Evolutionary conservation across 2,329 filamentous ascomycete species (phyloP).

Genomic region (Ophiostoma quercus): DNA sequence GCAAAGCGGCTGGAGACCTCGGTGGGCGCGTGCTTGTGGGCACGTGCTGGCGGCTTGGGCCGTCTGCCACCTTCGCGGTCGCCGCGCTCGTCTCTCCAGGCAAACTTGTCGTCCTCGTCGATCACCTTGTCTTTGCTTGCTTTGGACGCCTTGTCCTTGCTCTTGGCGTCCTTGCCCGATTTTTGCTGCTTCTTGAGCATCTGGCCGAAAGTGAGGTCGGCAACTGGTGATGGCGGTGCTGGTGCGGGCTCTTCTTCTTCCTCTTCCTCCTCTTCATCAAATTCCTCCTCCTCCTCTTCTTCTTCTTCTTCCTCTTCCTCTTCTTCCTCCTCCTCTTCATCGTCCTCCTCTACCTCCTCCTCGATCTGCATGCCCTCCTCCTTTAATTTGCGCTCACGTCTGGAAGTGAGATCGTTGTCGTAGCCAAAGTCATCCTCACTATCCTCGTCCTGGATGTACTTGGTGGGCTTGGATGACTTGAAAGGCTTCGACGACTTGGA

Average conservation of each 20-base stretch:
- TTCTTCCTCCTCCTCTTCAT: conserved; percentile 32
- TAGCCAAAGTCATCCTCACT: conserved; percentile 15
- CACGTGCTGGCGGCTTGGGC: conserved; percentile 32
- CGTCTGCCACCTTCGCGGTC: neutral
- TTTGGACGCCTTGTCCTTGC: conserved; percentile 13
- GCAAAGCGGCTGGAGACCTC: conserved; percentile 77
- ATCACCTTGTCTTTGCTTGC: neutral
- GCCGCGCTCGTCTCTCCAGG: neutral
- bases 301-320: conserved; percentile 32
- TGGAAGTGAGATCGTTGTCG: conserved; percentile 16
- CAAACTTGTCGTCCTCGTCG: neutral
- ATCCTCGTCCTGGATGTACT: conserved; percentile 15
- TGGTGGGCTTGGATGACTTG: conserved; percentile 28
- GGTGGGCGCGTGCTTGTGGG: conserved; percentile 81
- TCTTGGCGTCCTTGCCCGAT: conserved; percentile 11
- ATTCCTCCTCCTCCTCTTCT: conserved; percentile 37
- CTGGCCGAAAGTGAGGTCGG: conserved; percentile 24
- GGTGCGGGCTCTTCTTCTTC: conserved; percentile 20
- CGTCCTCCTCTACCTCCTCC: conserved; percentile 25
- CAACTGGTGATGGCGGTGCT: conserved; percentile 18
- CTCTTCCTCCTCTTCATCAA: conserved; percentile 14
- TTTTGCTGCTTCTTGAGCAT: conserved; percentile 23
- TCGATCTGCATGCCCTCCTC: conserved; percentile 29
- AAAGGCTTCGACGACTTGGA: neutral
- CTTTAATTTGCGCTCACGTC: conserved; percentile 3